Evolutionary conservation across 805 yeast species (phyloP).

Genomic region (Ogataea pignaliae): DNA sequence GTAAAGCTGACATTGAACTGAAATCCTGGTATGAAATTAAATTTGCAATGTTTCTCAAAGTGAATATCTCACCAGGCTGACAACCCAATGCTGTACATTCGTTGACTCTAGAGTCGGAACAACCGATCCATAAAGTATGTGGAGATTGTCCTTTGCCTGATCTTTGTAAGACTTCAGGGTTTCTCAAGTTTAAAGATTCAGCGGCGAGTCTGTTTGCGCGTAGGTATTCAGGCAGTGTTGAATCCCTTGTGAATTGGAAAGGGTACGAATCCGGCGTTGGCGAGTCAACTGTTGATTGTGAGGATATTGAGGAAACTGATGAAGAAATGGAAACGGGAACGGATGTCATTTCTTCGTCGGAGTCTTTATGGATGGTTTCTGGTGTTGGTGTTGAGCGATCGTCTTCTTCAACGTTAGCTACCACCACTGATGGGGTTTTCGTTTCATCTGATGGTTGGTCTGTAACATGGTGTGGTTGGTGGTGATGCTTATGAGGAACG

Average conservation of each 20-base stretch:
- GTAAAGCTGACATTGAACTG: conserved; percentile 72
- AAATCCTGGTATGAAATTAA: conserved; percentile 66
- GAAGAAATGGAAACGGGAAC: conserved; percentile 7
- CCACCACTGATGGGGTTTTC: neutral
- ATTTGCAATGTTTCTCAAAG: conserved; percentile 86
- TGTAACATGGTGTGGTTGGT: conserved; percentile 1
- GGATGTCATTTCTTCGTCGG: no score
- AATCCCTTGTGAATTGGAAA: conserved; percentile 44
- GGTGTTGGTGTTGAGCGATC: no score
- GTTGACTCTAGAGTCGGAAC: conserved; percentile 88
- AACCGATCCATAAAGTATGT: conserved; percentile 90
- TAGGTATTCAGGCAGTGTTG: conserved; percentile 45
- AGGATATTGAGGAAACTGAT: conserved; percentile 2
- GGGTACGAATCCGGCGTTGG: conserved; percentile 19
- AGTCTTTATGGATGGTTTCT: no score
- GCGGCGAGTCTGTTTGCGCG: conserved; percentile 43
- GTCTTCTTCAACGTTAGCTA: neutral
- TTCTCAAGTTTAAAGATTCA: conserved; percentile 41
- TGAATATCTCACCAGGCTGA: conserved; percentile 89
- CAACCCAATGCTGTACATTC: conserved; percentile 69
- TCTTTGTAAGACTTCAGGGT: conserved; percentile 54
- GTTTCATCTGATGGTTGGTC: conserved; percentile 3
- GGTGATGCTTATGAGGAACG: conserved; percentile 7
- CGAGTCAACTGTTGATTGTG: conserved; percentile 5
- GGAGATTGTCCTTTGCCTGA: conserved; percentile 88